Conservation (phyloP, 148 eudicot genomes). For the Polygonum aviculare region DNA sequence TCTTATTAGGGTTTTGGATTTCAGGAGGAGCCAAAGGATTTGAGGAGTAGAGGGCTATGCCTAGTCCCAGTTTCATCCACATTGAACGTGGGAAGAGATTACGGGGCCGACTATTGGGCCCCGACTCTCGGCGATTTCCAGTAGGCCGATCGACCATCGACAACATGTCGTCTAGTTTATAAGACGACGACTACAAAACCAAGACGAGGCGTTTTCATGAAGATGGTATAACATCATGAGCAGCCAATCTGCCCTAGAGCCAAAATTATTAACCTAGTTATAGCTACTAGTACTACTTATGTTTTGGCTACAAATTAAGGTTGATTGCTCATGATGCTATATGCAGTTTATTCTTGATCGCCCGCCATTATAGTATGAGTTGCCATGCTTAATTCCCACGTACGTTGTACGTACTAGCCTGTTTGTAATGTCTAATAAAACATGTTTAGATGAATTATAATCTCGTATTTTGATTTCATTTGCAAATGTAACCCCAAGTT, state of each 20-base stretch:
- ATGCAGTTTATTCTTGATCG: slow-evolving; percentile 10
- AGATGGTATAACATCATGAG: slow-evolving; percentile 78
- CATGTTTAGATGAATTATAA: not conserved
- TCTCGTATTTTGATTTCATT: not conserved
- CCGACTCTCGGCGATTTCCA: slow-evolving; percentile 48
- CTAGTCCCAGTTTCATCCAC: slow-evolving; percentile 83
- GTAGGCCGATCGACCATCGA: slow-evolving; percentile 11
- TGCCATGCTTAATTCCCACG: not conserved
- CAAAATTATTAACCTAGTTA: not conserved
- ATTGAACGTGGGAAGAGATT: slow-evolving; percentile 62
- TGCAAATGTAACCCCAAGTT: not conserved
- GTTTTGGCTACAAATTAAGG: slow-evolving; percentile 27
- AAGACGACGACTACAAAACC: slow-evolving; percentile 22
- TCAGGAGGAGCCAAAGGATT: slow-evolving; percentile 46
- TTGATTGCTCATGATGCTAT: slow-evolving; percentile 97
- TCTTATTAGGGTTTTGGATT: no score
- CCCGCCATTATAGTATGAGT: not conserved
- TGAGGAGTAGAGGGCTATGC: slow-evolving; percentile 83
- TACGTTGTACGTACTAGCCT: not conserved
- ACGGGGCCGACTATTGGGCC: slow-evolving; percentile 87
- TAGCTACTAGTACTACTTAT: slow-evolving; percentile 5
- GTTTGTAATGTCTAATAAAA: not conserved
- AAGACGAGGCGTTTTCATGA: slow-evolving; percentile 15
- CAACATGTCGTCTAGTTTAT: not conserved
- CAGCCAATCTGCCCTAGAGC: slow-evolving; percentile 58